Base-by-base conservation (phyloP, 164 flowering plant genomes). In the Chloranthus sessilifolius region DNA sequence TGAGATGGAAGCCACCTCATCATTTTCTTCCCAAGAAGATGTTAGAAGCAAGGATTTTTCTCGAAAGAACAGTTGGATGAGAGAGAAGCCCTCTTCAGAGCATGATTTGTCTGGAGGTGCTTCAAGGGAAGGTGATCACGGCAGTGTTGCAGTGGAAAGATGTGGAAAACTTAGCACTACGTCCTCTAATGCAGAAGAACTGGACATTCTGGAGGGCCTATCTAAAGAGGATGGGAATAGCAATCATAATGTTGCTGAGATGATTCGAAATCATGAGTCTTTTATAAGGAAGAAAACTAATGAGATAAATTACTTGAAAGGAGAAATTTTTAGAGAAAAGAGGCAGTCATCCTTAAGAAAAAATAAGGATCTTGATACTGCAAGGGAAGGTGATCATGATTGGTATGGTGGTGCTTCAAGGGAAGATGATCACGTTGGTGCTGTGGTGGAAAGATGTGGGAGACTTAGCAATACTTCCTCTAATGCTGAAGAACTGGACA, bases 201-300 rank as follows among this genome's bases (percentile, higher is more conserved):
- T 26, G 6, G 47, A 33, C 25, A 24, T 5, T 22, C 38, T 3
- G 5, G 48, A 53, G 30, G 28, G 45, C 33, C 29, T 11, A 0
- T 10, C n/a, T n/a, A 63, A 51, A 27, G 62, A 63, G 45, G 59
- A 58, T 5, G 68, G 50, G 14, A 63, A 63, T 31, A 63, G 56
- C 33, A 60, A 61, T 35, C 63, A 59, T 38, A 40, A 23, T 49
- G 82, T 79, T 36, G 75, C 80, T 3, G 65, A 69, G 47, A 60
- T 81, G 73, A 70, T 73, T 50, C 63, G 67, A 60, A 74, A 59
- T 53, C 84, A 76, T 26, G 88, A 80, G 53, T 71, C 73, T 16
- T 55, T 78, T 1, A 82, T 85, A 41, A 46, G 62, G 33, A 52
- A 51, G 58, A 82, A 73, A 49, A 63, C 52, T n/a, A 72, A 68